Percentiles rank a stretch among this genome's conserved stretches.
These are phyloP conservation scores for Allomyces arbusculus DNA, from an alignment of 192 early-diverging fungal species.

Conservation along the genomic window DNA sequence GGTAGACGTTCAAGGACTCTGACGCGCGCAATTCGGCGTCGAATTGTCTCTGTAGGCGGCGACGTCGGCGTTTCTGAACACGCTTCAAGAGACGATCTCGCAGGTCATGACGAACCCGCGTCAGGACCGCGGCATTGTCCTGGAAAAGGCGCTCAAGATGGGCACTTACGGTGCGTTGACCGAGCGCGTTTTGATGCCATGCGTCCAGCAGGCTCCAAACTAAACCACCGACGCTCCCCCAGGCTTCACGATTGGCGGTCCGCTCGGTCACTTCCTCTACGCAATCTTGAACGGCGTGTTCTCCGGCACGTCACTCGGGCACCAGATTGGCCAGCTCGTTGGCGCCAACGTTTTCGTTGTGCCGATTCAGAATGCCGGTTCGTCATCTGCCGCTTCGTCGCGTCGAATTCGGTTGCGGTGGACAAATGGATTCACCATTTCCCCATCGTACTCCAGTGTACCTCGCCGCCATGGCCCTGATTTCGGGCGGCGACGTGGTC, in stretches of 20 bases:
- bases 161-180: slow-evolving; percentile 40
- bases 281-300: slow-evolving; percentile 52
- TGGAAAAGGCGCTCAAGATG: slow-evolving; percentile 31
- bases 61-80: slow-evolving; percentile 52
- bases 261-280: slow-evolving; percentile 64
- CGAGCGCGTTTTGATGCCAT: neutral
- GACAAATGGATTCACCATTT: neutral
- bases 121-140: slow-evolving; percentile 13
- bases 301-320: slow-evolving; percentile 38
- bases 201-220: neutral
- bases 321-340: slow-evolving; percentile 50
- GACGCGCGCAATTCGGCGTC: no score
- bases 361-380: slow-evolving; percentile 69
- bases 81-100: slow-evolving; percentile 58
- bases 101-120: slow-evolving; percentile 28
- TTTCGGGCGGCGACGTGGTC: slow-evolving; percentile 49
- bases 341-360: slow-evolving; percentile 56
- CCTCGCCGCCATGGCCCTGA: slow-evolving; percentile 57
- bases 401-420: neutral
- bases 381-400: neutral
- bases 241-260: slow-evolving; percentile 61
- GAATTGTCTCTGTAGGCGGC: slow-evolving; percentile 16
- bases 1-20: neutral
- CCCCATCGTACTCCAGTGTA: slow-evolving; percentile 28
- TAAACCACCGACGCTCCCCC: slow-evolving; percentile 1